Evolutionary conservation across 108 stramenopile genomes (phyloP).

Genomic region (Cylindrotheca closterium): DNA sequence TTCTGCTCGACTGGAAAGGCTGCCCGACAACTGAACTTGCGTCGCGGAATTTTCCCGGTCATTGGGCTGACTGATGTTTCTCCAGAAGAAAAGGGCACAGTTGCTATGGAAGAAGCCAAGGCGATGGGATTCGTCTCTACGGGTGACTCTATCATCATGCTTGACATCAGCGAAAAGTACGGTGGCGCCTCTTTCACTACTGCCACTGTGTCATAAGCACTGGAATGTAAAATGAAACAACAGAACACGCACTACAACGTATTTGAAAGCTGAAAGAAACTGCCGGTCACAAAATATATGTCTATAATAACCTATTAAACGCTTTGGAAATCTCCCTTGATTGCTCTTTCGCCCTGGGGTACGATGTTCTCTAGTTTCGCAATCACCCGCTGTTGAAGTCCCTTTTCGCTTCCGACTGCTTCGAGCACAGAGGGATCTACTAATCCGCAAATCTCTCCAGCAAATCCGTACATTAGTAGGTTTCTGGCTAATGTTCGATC

Average conservation of each 20-base stretch:
- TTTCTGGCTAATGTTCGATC: conserved; percentile 69
- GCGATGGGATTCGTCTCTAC: conserved; percentile 65
- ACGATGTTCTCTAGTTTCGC: conserved; percentile 73
- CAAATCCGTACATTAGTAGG: conserved; percentile 90
- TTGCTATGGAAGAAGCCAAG: conserved; percentile 61
- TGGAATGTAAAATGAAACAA: not conserved
- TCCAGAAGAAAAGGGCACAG: conserved; percentile 38
- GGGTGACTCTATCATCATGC: conserved; percentile 67
- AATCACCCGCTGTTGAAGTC: conserved; percentile 69
- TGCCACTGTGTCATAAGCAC: conserved; percentile 43
- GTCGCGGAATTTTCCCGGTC: conserved; percentile 82
- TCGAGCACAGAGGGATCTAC: conserved; percentile 61
- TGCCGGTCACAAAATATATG: too few relatives aligned
- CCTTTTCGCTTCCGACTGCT: conserved; percentile 57
- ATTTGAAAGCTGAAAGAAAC: too few relatives aligned
- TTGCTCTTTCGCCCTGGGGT: conserved; percentile 72
- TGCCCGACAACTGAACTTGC: conserved; percentile 75
- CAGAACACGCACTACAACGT: not conserved
- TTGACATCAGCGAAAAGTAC: conserved; percentile 33
- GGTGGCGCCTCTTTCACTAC: conserved; percentile 53
- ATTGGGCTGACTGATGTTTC: conserved; percentile 40
- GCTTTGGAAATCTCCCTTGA: conserved; percentile 82
- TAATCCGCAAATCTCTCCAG: conserved; percentile 59
- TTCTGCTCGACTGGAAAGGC: conserved; percentile 74
- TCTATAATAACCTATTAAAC: conserved; percentile 33